A percentile compares a stretch with the other conserved stretches of the same genome.
These are phyloP conservation scores for Apiotrichum akiyoshidainum DNA, from an alignment of 1,284 basidiomycete genomes.

Conservation along the genomic window DNA sequence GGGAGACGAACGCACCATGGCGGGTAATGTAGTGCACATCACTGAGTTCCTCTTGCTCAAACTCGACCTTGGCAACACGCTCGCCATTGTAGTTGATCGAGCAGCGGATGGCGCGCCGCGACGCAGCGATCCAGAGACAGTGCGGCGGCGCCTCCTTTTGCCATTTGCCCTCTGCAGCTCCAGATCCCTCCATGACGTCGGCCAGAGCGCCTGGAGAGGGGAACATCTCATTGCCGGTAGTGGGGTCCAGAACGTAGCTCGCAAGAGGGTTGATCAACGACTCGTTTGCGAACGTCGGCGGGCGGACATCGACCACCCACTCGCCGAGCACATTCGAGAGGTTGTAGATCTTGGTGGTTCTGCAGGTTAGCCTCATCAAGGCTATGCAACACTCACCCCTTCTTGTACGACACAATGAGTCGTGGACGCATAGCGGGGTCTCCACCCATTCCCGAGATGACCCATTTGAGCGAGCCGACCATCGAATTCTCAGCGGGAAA, in stretches of 20 bases:
- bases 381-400: conserved; percentile 53
- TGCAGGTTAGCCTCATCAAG: conserved; percentile 22
- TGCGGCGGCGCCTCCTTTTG: conserved; percentile 39
- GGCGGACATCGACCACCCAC: conserved; percentile 60
- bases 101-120: conserved; percentile 41
- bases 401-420: conserved; percentile 61
- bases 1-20: conserved; percentile 52
- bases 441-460: conserved; percentile 59
- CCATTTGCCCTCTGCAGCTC: conserved; percentile 18
- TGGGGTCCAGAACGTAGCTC: conserved; percentile 63
- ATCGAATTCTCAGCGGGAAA: conserved; percentile 44
- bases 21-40: conserved; percentile 61
- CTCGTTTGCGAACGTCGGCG: conserved; percentile 48
- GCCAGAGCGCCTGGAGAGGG: conserved; percentile 23
- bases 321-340: conserved; percentile 53
- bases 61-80: conserved; percentile 53
- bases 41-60: conserved; percentile 56
- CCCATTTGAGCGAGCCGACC: conserved; percentile 63
- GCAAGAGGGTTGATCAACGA: conserved; percentile 57
- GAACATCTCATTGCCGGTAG: conserved; percentile 56
- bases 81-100: conserved; percentile 52
- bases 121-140: conserved; percentile 54
- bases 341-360: conserved; percentile 58
- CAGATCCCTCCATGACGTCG: conserved; percentile 20
- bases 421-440: conserved; percentile 60